These are phyloP conservation scores for Silene uniflora DNA, from an alignment of 148 eudicot species.

Conservation along the genomic window DNA sequence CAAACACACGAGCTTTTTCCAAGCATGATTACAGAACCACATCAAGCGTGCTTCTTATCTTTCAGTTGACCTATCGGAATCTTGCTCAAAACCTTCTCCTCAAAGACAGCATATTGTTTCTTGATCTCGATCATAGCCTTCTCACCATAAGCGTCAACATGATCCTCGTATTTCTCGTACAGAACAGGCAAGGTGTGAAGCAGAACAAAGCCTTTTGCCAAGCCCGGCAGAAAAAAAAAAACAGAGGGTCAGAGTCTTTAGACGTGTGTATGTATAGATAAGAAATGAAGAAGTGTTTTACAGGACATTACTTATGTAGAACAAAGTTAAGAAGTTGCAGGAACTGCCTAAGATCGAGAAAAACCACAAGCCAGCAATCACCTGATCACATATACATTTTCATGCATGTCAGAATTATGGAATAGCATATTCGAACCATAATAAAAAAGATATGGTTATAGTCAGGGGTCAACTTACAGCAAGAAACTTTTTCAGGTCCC, in stretches of 20 bases:
- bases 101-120: conserved; percentile 73
- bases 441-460: neutral
- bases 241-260: neutral
- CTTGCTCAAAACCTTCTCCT: conserved; percentile 79
- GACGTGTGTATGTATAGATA: neutral
- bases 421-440: neutral
- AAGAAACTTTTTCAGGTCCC: conserved; percentile 77
- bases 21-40: conserved; percentile 6
- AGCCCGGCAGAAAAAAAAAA: neutral
- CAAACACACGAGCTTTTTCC: neutral
- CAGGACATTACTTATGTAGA: conserved; percentile 60
- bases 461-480: conserved; percentile 43
- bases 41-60: conserved; percentile 53
- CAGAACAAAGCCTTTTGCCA: conserved; percentile 44
- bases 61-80: conserved; percentile 65
- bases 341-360: conserved; percentile 77
- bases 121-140: conserved; percentile 69
- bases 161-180: conserved; percentile 78
- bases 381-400: conserved; percentile 35
- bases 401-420: neutral
- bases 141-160: conserved; percentile 78
- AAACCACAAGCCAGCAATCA: conserved; percentile 77
- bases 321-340: conserved; percentile 84
- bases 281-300: neutral
- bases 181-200: conserved; percentile 74